These are phyloP conservation scores for Polytrichum commune DNA, from an alignment of 225 moss, liverwort and hornwort species.

Conservation along the genomic window DNA sequence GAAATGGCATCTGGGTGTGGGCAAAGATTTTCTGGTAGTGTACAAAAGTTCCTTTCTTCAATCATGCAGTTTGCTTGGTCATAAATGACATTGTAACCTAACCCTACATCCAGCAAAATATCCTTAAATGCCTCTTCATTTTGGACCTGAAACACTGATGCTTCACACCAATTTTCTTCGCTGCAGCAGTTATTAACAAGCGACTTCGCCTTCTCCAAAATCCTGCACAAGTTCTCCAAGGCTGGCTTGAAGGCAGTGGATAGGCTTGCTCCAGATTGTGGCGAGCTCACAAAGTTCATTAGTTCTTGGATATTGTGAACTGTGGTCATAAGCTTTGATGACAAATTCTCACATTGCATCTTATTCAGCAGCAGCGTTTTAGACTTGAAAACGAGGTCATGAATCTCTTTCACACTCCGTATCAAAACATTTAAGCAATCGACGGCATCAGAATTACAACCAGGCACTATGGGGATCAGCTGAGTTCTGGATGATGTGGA, in stretches of 20 bases:
- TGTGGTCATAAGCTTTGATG: constrained; percentile 7
- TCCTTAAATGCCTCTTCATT: constrained; percentile 15
- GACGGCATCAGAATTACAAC: too few species aligned
- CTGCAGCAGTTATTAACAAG: constrained; percentile 9
- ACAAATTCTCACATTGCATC: constrained; percentile 12
- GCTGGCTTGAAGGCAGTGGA: background rate
- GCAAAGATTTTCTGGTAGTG: constrained; percentile 7
- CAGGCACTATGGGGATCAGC: too few species aligned
- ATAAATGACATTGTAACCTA: constrained; percentile 11
- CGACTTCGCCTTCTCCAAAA: constrained; percentile 7
- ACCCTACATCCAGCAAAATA: constrained; percentile 8
- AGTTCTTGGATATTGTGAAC: constrained; percentile 7
- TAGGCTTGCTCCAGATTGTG: background rate
- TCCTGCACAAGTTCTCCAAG: constrained; percentile 5
- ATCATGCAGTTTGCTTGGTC: background rate
- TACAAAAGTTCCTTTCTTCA: background rate
- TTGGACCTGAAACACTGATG: constrained; percentile 13
- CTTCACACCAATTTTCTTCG: constrained; percentile 8
- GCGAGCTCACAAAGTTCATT: too few species aligned
- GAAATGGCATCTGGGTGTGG: background rate
- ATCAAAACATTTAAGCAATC: too few species aligned
- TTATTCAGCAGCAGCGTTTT: constrained; percentile 3
- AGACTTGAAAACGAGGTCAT: background rate
- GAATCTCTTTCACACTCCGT: background rate
- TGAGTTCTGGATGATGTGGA: too few species aligned